These are phyloP conservation scores for Blastomyces silverae DNA, from an alignment of 2,329 filamentous ascomycete species.

Conservation along the genomic window DNA sequence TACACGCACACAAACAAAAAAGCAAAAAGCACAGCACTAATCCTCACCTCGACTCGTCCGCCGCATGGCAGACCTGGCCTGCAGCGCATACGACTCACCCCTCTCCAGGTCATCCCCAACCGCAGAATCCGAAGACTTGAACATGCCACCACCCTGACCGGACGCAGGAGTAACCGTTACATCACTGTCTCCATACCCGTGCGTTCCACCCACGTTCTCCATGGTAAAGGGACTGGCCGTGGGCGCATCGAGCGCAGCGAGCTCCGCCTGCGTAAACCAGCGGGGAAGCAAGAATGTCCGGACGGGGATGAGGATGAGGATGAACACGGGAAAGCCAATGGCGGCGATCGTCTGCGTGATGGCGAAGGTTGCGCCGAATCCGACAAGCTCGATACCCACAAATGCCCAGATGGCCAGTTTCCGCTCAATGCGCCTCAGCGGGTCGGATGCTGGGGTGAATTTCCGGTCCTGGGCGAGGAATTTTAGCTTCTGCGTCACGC, in stretches of 20 bases:
- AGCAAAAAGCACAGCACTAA: conserved; percentile 27
- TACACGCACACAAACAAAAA: conserved; percentile 25
- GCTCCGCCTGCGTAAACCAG: conserved; percentile 55
- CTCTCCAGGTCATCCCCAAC: conserved; percentile 39
- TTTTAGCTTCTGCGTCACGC: conserved; percentile 66
- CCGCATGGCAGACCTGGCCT: conserved; percentile 25
- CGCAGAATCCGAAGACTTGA: conserved; percentile 16
- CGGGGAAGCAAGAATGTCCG: conserved; percentile 58
- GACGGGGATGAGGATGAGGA: conserved; percentile 61
- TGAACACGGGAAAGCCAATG: conserved; percentile 71
- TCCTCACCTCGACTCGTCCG: conserved; percentile 28
- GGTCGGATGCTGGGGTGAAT: conserved; percentile 54
- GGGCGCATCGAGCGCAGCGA: conserved; percentile 60
- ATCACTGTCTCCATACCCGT: conserved; percentile 40
- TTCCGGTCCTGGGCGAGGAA: conserved; percentile 60
- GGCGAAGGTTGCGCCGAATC: conserved; percentile 71
- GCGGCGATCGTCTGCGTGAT: conserved; percentile 78
- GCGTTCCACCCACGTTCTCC: conserved; percentile 63
- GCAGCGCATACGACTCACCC: conserved; percentile 38
- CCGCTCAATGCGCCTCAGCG: conserved; percentile 56
- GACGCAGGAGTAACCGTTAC: conserved; percentile 14
- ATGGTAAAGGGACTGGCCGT: conserved; percentile 70
- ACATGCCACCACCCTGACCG: conserved; percentile 10
- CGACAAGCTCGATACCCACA: conserved; percentile 59
- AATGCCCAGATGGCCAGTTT: conserved; percentile 64